Evolutionary conservation across 768 basidiomycete species (phyloP), one percentile per base, ranked within the genome.

Genomic region (Termitomyces sp.): DNA sequence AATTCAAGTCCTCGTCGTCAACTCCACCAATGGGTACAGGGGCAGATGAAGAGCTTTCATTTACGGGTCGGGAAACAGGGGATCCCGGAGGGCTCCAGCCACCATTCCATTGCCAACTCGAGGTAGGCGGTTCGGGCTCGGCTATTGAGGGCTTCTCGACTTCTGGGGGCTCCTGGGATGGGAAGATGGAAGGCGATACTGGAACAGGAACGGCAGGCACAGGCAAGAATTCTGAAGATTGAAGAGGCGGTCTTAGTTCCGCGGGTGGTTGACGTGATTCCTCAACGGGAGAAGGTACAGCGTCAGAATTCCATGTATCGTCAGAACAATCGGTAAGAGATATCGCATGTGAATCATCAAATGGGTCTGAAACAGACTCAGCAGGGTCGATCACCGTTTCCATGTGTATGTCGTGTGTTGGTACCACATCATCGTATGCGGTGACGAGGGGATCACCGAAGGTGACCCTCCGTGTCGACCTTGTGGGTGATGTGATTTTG

Each of bases 101-200:
- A 29, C 57, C 54, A 32, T 62, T 53, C 58, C 63, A 57, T 7
- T 52, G 42, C 59, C 61, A 61, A 44, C 46, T 58, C 5, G 54
- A 18, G 16, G 34, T n/a, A 41, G 46, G 51, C 2, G 51, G 22
- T 53, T 56, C 48, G 20, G 41, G 20, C 27, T 60, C 52, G 16
- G 34, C 2, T 12, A 31, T 27, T 14, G 39, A 26, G 5, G 26
- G 29, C 20, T 34, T 27, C 41, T 36, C 42, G 3, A 34, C 42
- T 54, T 44, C 22, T 4, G 6, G 29, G n/a, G 37, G 55, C 7
- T 27, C 29, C 14, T 34, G 12, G 16, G 31, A 24, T 13, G 48
- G 42, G 4, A 46, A 10, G 14, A 27, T 14, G 32, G 20, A 43
- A 36, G 42, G 49, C 1, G 56, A 46, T 34, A 42, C 16, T 51